A percentile compares a stretch with the other conserved stretches of the same genome.
phyloP scores from a whole-genome alignment of 1,139 yeast genomes.

The Candida sanyaensis region DNA sequence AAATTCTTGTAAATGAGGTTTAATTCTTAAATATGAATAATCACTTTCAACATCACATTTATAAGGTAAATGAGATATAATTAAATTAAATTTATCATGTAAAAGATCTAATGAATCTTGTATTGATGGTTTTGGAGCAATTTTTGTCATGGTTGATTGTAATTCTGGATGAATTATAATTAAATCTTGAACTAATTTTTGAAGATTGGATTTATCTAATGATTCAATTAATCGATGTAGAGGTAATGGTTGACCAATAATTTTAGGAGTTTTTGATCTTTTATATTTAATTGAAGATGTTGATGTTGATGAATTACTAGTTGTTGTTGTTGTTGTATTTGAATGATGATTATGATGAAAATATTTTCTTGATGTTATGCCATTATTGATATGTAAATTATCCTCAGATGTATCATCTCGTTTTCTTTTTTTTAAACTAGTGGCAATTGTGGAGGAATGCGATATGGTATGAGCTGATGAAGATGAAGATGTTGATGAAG shows the following conservation, averaged over 20 bases:
- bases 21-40: constrained; percentile 84
- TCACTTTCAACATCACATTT: constrained; percentile 75
- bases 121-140: constrained; percentile 63
- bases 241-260: constrained; percentile 57
- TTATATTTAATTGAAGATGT: constrained; percentile 18
- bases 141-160: constrained; percentile 47
- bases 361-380: constrained; percentile 3
- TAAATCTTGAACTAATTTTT: constrained; percentile 51
- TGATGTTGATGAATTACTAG: too few relatives aligned
- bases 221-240: constrained; percentile 66
- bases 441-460: constrained; percentile 1
- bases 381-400: neutral
- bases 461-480: neutral
- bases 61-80: constrained; percentile 63
- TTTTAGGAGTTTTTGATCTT: constrained; percentile 41
- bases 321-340: constrained; percentile 4
- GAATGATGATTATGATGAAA: constrained; percentile 5
- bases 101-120: constrained; percentile 54
- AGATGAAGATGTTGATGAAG: too few relatives aligned
- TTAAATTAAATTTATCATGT: constrained; percentile 44
- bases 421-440: constrained; percentile 14
- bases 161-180: constrained; percentile 66
- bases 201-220: constrained; percentile 57
- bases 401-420: constrained; percentile 4
- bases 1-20: constrained; percentile 73